Conservation (phyloP, 164 flowering plant genomes). For the Echeveria elegans region DNA sequence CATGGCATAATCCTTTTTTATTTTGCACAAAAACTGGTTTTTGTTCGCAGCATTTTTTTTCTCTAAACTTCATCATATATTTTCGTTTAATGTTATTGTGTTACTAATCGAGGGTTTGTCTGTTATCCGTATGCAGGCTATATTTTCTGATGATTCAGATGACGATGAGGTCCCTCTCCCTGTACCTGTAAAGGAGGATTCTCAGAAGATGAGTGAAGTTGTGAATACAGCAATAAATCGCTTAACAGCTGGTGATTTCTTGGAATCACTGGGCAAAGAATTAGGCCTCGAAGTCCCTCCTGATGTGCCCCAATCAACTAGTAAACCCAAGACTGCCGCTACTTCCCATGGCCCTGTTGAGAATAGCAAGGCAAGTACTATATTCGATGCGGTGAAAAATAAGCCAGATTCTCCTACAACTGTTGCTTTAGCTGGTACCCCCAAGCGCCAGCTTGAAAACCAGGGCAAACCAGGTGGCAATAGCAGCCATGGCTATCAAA, state of each 20-base stretch:
- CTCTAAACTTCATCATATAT: not conserved
- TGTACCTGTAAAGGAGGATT: slow-evolving; percentile 30
- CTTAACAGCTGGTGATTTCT: slow-evolving; percentile 91
- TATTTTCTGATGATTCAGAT: slow-evolving; percentile 96
- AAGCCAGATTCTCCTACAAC: not conserved
- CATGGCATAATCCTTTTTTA: not conserved
- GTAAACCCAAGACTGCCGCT: slow-evolving; percentile 21
- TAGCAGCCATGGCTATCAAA: slow-evolving; percentile 16
- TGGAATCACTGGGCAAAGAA: slow-evolving; percentile 90
- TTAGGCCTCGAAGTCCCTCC: slow-evolving; percentile 88
- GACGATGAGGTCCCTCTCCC: slow-evolving; percentile 34
- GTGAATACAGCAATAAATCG: slow-evolving; percentile 70
- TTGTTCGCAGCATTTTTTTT: slow-evolving; percentile 1
- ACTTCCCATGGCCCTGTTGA: slow-evolving; percentile 19
- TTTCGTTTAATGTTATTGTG: not conserved
- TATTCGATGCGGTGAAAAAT: slow-evolving; percentile 14
- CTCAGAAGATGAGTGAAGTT: slow-evolving; percentile 51
- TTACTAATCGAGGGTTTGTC: not conserved
- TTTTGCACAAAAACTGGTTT: not conserved
- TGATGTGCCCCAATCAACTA: slow-evolving; percentile 27
- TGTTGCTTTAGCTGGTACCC: not conserved
- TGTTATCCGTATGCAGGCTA: slow-evolving; percentile 51
- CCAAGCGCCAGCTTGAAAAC: not conserved
- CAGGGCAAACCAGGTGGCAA: slow-evolving; percentile 5
- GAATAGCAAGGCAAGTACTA: slow-evolving; percentile 10